These are phyloP conservation scores for Silene uniflora DNA, from an alignment of 148 eudicot species.

Conservation along the genomic window DNA sequence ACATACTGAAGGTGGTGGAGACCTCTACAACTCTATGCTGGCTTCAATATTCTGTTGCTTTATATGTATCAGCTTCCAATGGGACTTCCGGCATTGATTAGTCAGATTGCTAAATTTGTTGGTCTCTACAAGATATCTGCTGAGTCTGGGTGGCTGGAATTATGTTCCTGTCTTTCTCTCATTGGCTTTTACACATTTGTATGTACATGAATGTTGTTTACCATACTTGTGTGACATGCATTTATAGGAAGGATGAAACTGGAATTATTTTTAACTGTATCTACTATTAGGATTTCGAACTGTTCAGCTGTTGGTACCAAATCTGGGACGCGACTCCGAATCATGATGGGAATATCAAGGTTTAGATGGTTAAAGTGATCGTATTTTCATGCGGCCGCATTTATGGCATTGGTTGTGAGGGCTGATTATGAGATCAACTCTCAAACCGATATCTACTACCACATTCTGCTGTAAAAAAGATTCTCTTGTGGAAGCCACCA, in stretches of 20 bases:
- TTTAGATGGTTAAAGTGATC: too few relatives aligned
- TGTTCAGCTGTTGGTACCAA: too few relatives aligned
- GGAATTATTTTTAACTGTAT: not conserved
- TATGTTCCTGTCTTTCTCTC: conserved; percentile 66
- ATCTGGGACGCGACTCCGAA: too few relatives aligned
- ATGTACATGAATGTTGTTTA: conserved; percentile 20
- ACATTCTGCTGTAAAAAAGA: not conserved
- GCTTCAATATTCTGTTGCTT: conserved; percentile 58
- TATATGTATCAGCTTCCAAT: conserved; percentile 87
- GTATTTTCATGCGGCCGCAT: too few relatives aligned
- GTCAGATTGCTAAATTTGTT: conserved; percentile 42
- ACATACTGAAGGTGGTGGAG: conserved; percentile 82
- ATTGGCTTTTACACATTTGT: conserved; percentile 72
- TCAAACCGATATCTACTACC: too few relatives aligned
- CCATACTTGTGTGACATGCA: conserved; percentile 3
- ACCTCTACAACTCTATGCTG: conserved; percentile 74
- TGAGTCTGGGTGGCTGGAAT: conserved; percentile 66
- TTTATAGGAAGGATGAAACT: not conserved
- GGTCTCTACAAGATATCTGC: conserved; percentile 77
- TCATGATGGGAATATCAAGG: too few relatives aligned
- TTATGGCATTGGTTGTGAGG: too few relatives aligned
- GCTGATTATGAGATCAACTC: too few relatives aligned
- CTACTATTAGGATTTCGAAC: not conserved
- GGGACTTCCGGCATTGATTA: conserved; percentile 35
- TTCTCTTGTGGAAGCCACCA: not conserved